These are phyloP conservation scores for Pseudomassariella vexata DNA, from an alignment of 2,329 filamentous ascomycete genomes.

Conservation along the genomic window DNA sequence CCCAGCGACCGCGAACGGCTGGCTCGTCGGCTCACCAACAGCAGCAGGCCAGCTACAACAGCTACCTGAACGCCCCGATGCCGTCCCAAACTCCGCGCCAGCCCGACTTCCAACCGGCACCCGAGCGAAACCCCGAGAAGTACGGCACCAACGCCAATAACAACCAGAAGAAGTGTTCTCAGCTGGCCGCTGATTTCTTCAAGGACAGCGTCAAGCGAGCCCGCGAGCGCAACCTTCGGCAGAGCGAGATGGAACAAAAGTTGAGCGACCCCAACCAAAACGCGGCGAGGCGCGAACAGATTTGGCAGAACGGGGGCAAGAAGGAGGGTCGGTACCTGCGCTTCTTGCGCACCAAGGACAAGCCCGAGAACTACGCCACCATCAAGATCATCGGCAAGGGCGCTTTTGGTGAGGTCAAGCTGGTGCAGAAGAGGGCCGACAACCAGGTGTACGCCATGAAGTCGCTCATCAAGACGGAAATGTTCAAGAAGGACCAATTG, in stretches of 20 bases:
- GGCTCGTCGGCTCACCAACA: conserved; percentile 60
- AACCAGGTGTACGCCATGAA: conserved; percentile 98
- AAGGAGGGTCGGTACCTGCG: conserved; percentile 91
- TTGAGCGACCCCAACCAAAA: conserved; percentile 72
- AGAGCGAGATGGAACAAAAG: conserved; percentile 85
- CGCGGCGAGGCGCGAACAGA: conserved; percentile 72
- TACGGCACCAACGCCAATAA: conserved; percentile 59
- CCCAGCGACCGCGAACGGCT: conserved; percentile 77
- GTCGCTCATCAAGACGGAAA: conserved; percentile 96
- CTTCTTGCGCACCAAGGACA: conserved; percentile 88
- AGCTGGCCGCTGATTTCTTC: conserved; percentile 85
- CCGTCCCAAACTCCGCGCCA: conserved; percentile 51
- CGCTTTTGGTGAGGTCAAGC: conserved; percentile 95
- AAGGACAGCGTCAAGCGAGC: conserved; percentile 97
- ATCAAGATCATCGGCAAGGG: conserved; percentile 99
- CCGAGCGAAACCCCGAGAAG: conserved; percentile 83
- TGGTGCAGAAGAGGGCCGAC: conserved; percentile 93
- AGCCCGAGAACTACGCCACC: conserved; percentile 89
- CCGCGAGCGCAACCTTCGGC: conserved; percentile 88
- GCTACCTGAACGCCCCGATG: conserved; percentile 64
- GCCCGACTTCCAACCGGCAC: conserved; percentile 65
- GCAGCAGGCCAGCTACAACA: conserved; percentile 56
- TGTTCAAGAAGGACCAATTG: conserved; percentile 99
- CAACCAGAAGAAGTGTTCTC: conserved; percentile 65
- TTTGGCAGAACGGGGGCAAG: conserved; percentile 77